These are phyloP conservation scores for Colletotrichum melonis DNA, from an alignment of 2,329 filamentous ascomycete species.

Conservation along the genomic window DNA sequence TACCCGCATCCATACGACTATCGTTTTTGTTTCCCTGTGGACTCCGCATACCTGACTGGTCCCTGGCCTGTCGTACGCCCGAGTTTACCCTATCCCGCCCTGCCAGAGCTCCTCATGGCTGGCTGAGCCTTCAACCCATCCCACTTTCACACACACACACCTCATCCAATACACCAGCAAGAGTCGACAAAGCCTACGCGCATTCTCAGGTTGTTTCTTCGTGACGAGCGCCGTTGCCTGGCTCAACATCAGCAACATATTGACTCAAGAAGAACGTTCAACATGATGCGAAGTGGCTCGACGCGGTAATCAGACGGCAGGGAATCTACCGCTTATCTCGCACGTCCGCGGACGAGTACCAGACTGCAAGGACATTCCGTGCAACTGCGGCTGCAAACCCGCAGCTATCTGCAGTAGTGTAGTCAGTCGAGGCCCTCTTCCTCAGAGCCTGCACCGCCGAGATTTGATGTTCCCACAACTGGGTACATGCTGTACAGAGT, in stretches of 20 bases:
- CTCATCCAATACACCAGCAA: background rate
- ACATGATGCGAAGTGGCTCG: background rate
- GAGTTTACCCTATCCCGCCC: conserved; percentile 4
- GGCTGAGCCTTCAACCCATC: background rate
- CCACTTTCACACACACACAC: background rate
- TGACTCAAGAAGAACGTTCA: background rate
- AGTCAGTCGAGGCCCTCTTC: background rate
- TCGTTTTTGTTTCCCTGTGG: background rate
- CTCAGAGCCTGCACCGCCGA: background rate
- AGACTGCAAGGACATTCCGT: background rate
- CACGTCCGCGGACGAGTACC: background rate
- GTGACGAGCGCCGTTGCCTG: background rate
- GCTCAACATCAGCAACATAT: background rate
- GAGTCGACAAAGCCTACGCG: background rate
- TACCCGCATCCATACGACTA: background rate
- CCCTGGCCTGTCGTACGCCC: background rate
- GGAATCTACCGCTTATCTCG: conserved; percentile 3
- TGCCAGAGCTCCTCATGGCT: background rate
- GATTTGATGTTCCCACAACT: conserved; percentile 12
- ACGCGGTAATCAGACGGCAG: background rate
- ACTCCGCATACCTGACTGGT: conserved; percentile 2
- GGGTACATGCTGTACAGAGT: background rate
- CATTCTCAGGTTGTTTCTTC: background rate
- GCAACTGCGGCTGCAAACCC: conserved; percentile 15
- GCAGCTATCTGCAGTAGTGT: background rate